Evolutionary conservation across 2,329 filamentous ascomycete species (phyloP).

Genomic region (Albifimbria verrucaria): DNA sequence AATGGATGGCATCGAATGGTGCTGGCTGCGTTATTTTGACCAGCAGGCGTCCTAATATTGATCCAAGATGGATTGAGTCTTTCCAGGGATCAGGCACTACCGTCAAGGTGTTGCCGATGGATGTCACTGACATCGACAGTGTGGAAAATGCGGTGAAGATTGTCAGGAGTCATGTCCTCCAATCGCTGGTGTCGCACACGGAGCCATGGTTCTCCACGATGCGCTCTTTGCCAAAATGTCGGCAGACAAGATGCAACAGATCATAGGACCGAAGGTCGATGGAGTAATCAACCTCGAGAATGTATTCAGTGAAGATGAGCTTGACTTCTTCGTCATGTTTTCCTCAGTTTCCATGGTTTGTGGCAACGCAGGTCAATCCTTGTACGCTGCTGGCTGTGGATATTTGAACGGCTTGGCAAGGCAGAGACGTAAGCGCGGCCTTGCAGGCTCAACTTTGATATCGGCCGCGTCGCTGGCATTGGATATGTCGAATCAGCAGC

Average conservation of each 20-base stretch:
- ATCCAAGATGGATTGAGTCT: slow-evolving; percentile 21
- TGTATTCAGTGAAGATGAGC: slow-evolving; percentile 20
- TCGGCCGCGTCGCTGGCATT: slow-evolving; percentile 16
- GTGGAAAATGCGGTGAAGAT: no score
- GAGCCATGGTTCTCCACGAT: slow-evolving; percentile 42
- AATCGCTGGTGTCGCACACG: slow-evolving; percentile 39
- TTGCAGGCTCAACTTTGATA: slow-evolving; percentile 37
- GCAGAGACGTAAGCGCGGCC: slow-evolving; percentile 23
- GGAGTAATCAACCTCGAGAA: slow-evolving; percentile 29
- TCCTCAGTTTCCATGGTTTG: slow-evolving; percentile 31
- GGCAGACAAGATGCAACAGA: slow-evolving; percentile 22
- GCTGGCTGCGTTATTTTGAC: slow-evolving; percentile 34
- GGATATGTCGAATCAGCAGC: not conserved
- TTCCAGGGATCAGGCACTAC: slow-evolving; percentile 3
- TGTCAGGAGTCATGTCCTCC: slow-evolving; percentile 21
- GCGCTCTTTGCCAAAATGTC: slow-evolving; percentile 25
- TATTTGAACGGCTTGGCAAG: slow-evolving; percentile 31
- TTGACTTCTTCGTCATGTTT: slow-evolving; percentile 41
- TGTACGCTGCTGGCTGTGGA: slow-evolving; percentile 33
- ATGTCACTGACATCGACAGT: no score
- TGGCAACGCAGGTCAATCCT: slow-evolving; percentile 33
- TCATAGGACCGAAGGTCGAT: slow-evolving; percentile 33
- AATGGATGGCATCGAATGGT: slow-evolving; percentile 36
- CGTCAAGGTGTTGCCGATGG: slow-evolving; percentile 6
- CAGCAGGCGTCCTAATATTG: slow-evolving; percentile 32